Evolutionary conservation across 345 rosid genomes (phyloP), one percentile per base, ranked within the genome.

Genomic region (Jatropha curcas): DNA sequence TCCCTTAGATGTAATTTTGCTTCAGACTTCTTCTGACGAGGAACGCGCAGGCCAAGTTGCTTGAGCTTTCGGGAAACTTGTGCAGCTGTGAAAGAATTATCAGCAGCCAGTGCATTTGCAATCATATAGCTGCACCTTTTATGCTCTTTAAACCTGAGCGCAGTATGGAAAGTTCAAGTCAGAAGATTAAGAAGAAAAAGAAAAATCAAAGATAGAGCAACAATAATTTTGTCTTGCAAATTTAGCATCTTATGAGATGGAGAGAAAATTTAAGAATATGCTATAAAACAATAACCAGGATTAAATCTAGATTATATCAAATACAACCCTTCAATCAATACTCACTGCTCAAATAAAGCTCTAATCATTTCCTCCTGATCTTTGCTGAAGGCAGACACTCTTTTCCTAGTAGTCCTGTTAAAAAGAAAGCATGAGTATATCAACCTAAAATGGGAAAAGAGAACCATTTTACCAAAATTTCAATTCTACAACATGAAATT

Each of bases 281-380:
- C 16, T 28, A 62, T 62, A 37, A 4, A 41, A 63, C 28, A 12
- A 22, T 9, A 25, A 39, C 22, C 30, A 43, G 34, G 9, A 64
- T 41, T 41, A 43, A 37, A 41, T 45, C 35, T 46, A n/a, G 48
- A 46, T 22, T 3, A 61, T 10, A 46, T 25, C 28, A 48, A 65
- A 34, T 10, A 27, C 61, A 53, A 55, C 53, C 11, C 34, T 31
- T 41, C 43, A 70, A 37, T 71, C 58, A 79, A 50, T 57, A 82
- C 98, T 89, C 79, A 94, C 99, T 89, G 83, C 82, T 90, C 93
- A 62, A 85, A 91, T 68, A 95, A 82, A 69, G 76, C 78, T 83
- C 79, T 91, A 51, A 95, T 84, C 61, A 68, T 84, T 71, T 86
- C 88, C 75, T 92, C 99, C 73, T 92, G 90, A 74, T 90, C 97